Base-by-base conservation (phyloP, 805 yeast species). In the Kazachstania africana region DNA sequence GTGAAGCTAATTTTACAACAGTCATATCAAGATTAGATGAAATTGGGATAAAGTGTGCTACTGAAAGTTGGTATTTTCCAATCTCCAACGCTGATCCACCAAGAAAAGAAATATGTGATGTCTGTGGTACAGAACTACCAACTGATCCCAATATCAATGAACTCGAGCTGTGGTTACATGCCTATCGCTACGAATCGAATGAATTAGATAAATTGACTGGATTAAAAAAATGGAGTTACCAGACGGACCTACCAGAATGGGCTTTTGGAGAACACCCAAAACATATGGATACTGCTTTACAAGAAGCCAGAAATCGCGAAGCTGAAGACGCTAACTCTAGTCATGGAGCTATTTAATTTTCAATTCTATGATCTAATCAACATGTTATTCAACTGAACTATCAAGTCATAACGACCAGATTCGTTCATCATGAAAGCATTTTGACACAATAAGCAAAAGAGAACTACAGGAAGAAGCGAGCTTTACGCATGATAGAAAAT, bases 91-190 rank as follows among this genome's bases (percentile, higher is more conserved):
- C 96, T 15, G 95, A 87, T 51, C 60, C 68, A 8, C 53, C 81
- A 13, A 59, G 66, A 19, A 79, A 68, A 19, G 67, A 65, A 28
- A 47, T 48, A 32, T 87, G 98, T 50, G 63, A 62, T 0, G 68
- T 62, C 1, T 85, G 96, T 53, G 75, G 68, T 1, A 60, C 75
- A 8, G 81, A 75, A 19, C 55, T 85, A 6, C 87, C 82, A 47
- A 66, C 85, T 0, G 95, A 85, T 42, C 97, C 98, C 0, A 85
- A 93, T 4, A 77, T 81, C 3, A 79, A 79, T 44, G 97, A 88
- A 45, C 59, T 91, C 37, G 83, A 78, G 33, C 55, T 91, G 26
- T 91, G 94, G 93, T 60, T 91, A 16, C 99, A 91, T 59, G 96
- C 98, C 0, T 77, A 71, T 50, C 69, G 72, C 36, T 91, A 88